Evolutionary conservation across 1,139 yeast species (phyloP), one percentile per base, ranked within the genome.

Genomic region (Candida freyschussii): DNA sequence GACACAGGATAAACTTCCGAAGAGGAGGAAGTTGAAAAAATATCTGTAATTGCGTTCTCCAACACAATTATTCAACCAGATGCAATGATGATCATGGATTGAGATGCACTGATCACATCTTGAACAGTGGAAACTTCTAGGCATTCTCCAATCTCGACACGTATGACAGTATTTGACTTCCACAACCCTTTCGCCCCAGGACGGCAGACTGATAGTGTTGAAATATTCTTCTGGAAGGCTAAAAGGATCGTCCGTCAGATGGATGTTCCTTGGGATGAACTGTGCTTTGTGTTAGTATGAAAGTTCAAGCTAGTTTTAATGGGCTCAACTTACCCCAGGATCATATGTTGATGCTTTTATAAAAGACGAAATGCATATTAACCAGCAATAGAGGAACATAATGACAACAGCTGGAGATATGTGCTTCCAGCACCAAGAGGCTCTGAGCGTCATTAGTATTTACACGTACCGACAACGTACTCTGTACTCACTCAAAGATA

Each of bases 41-140:
- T 69, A 74, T 36, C 69, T 52, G 55, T 82, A 83, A 50, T 83
- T 84, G 35, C 83, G 60, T 42, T 75, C 69, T 0, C 94, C 95
- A 26, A 84, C 67, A 53, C 95, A 84, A 47, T 78, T 83, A 52
- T 82, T 80, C 40, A 84, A 56, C 89, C 91, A 84, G 7, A 73
- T 57, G 52, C 95, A 84, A 57, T 84, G 95, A 53, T 84, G 95
- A 53, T 84, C 95, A 50, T 72, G 77, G 21, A 72, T 57, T 36
- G 63, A 51, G 4, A 78, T 60, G 50, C 95, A 84, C 26, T 65
- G 63, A 34, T 71, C 69, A 53, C 95, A 84, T 6, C 63, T 61
- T 3, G 83, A 69, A 50, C 95, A 84, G 55, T 84, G 95, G 26
- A 71, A 62, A 1, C 75, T 53, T 36, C 95, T 56, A 2, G 89